These are phyloP conservation scores for Chaetomiaceae sp. DNA, from an alignment of 2,329 filamentous ascomycete species.

Conservation along the genomic window DNA sequence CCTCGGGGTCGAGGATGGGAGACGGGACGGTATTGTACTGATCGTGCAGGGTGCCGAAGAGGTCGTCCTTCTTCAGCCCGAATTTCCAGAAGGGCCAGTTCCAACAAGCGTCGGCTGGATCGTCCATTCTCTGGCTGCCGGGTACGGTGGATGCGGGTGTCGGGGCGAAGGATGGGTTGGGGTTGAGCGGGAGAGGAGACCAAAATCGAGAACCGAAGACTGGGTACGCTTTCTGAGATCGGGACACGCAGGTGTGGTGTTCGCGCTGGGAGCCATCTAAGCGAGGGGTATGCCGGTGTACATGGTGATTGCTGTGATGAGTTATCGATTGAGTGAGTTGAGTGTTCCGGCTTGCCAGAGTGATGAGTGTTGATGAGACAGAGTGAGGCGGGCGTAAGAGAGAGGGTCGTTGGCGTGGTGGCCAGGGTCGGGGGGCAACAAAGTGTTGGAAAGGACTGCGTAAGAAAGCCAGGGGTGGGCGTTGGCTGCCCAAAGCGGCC, in stretches of 20 bases:
- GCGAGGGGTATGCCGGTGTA: slow-evolving; percentile 11
- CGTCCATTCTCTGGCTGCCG: slow-evolving; percentile 47
- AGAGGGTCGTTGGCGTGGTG: slow-evolving; percentile 12
- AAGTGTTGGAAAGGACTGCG: slow-evolving; percentile 18
- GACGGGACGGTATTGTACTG: slow-evolving; percentile 57
- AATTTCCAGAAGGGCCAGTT: slow-evolving; percentile 61
- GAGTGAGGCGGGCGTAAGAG: slow-evolving; percentile 11
- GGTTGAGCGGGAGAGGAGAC: slow-evolving; percentile 23
- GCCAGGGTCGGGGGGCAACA: slow-evolving; percentile 15
- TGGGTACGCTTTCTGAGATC: slow-evolving; percentile 19
- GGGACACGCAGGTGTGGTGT: slow-evolving; percentile 24
- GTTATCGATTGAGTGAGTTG: neutral
- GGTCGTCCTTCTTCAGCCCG: slow-evolving; percentile 56
- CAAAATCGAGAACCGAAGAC: slow-evolving; percentile 26
- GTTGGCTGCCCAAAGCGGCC: slow-evolving; percentile 14
- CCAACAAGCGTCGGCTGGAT: slow-evolving; percentile 45
- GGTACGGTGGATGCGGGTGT: slow-evolving; percentile 2
- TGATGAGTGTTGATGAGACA: slow-evolving; percentile 17
- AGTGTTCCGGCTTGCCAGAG: slow-evolving; percentile 3
- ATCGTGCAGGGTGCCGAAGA: slow-evolving; percentile 54
- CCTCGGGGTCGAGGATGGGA: slow-evolving; percentile 54
- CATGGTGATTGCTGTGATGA: slow-evolving; percentile 26
- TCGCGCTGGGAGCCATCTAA: slow-evolving; percentile 34
- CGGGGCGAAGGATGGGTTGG: slow-evolving; percentile 2
- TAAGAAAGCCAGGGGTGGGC: neutral